Conservation (phyloP, 805 yeast species). For the Starmerella apis region DNA sequence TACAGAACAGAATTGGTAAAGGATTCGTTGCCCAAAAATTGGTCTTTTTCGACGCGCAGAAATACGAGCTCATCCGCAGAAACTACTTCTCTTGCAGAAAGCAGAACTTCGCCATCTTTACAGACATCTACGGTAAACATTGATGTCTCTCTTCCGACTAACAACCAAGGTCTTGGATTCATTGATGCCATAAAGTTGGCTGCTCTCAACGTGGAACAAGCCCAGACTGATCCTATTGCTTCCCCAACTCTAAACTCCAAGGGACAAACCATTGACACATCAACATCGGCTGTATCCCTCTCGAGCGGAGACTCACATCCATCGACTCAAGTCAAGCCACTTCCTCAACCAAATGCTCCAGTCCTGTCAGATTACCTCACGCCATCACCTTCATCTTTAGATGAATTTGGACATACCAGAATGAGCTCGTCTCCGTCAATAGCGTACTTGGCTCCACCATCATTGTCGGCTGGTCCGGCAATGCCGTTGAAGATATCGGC, state of each 20-base stretch:
- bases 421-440: background rate
- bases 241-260: background rate
- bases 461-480: background rate
- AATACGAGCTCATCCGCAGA: background rate
- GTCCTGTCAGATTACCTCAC: background rate
- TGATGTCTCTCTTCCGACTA: conserved; percentile 3
- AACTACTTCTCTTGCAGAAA: background rate
- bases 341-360: background rate
- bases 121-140: conserved; percentile 12
- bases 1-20: background rate
- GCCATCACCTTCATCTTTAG: background rate
- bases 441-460: conserved; percentile 1
- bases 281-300: background rate
- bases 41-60: background rate
- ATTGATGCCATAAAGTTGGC: conserved; percentile 17
- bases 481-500: background rate
- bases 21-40: background rate
- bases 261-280: background rate
- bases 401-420: background rate
- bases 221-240: background rate
- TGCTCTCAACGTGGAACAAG: conserved; percentile 6
- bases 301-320: background rate
- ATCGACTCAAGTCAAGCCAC: background rate
- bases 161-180: conserved; percentile 8
- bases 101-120: background rate